Evolutionary conservation across 2,329 filamentous ascomycete genomes (phyloP), one percentile per base, ranked within the genome.

Genomic region (Colletotrichum sublineola): DNA sequence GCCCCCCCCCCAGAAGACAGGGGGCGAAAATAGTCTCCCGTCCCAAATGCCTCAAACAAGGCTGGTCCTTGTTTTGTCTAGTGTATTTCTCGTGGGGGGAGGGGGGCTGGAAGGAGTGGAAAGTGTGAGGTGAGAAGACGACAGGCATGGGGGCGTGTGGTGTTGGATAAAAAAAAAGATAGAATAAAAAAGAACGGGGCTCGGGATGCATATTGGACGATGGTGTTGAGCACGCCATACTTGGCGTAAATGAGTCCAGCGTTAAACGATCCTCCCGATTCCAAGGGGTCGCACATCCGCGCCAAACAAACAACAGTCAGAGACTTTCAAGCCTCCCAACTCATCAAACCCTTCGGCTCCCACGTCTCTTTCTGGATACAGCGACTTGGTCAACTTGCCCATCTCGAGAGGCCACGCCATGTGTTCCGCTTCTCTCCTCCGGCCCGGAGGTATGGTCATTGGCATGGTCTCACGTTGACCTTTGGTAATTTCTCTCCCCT

Each of bases 161-260:
- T 60, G 46, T 55, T 60, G 38, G 55, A 53, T 40, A 48, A 20
- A 18, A 69, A 69, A 61, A 24, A 52, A 63, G 40, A 8, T 14
- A 15, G 2, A 8, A 11, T 0, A 42, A 58, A 55, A 68, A 72
- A 69, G 18, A 50, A 68, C 52, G 60, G 69, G 66, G 36, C 66
- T 18, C 52, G 60, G 66, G 60, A 61, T 64, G 66, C 69, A 72
- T 69, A 64, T 72, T 64, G 69, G 69, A 72, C 48, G 44, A 72
- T 72, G 69, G 66, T 69, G 66, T 69, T n/a, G 66, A 72, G 69
- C 69, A 72, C 69, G 69, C 69, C 53, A 72, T 72, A 46, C 69
- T 72, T 72, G 69, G 69, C 69, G 69, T 24, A 69, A 72, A 72
- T 72, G 69, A 72, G 69, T 60, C 66, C 60, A 72, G 63, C 66